Percentiles rank a stretch among this genome's conserved stretches.
These are phyloP conservation scores for Wallacemonas sp. DNA, from an alignment of 208 protist species.

Conservation along the genomic window DNA sequence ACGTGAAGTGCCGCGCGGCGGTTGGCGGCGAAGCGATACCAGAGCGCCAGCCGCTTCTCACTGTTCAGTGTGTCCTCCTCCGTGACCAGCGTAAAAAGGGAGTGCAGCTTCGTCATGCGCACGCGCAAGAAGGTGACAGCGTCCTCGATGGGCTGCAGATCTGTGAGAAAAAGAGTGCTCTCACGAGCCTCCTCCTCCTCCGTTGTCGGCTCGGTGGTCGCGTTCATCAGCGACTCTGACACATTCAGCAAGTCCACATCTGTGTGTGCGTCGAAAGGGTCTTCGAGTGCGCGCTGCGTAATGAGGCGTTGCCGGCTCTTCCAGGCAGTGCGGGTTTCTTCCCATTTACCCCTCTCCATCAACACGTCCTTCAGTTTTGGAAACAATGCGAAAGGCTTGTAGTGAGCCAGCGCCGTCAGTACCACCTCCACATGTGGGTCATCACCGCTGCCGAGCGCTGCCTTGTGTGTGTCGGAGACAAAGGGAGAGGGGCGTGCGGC, in stretches of 20 bases:
- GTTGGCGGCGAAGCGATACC: neutral
- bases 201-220: neutral
- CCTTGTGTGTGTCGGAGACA: neutral
- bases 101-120: conserved; percentile 10
- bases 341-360: neutral
- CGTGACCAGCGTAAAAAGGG: conserved; percentile 8
- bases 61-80: neutral
- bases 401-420: neutral
- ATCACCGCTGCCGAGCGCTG: neutral
- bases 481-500: neutral
- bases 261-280: too few species aligned
- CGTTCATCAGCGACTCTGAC: neutral
- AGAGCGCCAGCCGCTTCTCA: neutral
- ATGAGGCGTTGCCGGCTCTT: neutral
- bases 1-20: neutral
- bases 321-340: neutral
- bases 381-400: conserved; percentile 5
- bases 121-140: conserved; percentile 9
- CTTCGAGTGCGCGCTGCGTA: neutral
- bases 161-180: neutral
- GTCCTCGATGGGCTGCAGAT: neutral
- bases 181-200: neutral
- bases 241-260: too few species aligned
- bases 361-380: neutral
- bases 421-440: neutral